Evolutionary conservation across 306 rosid genomes (phyloP), one percentile per base, ranked within the genome.

Genomic region (Sophora flavescens): DNA sequence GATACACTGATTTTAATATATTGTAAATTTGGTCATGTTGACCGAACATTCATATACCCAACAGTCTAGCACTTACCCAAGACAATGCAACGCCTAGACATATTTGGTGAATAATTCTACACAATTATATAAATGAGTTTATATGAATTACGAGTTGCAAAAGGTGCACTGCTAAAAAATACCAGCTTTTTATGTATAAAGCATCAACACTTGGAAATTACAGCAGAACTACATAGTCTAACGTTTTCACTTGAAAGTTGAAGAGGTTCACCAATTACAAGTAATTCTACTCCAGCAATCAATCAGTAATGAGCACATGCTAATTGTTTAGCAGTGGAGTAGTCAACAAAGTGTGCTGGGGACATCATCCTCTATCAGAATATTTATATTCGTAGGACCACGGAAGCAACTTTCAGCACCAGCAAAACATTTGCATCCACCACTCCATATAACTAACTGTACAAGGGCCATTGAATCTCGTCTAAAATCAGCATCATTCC

Each of bases 341-440:
- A 74, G 67, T 57, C 18, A 61, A 13, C 4, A 15, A 44, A 62
- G 52, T 26, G 35, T 61, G 15, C 2, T 28, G 6, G 9, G 17
- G 10, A 47, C 32, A 41, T 41, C 67, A 68, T 53, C 67, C 47
- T 22, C 59, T 71, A 16, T 26, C 6, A 15, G 28, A 53, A 42
- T 51, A 36, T 11, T 58, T 80, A 48, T 54, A 76, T 48, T 71
- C 52, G 7, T 16, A 68, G 76, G 52, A 74, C 53, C 71, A 13
- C 77, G 6, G 39, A 6, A 44, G 16, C 51, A 52, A 53, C 67
- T 39, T 32, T 48, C 82, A 57, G 61, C 30, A 64, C 8, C 54
- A 63, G 61, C 57, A 8, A 50, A 30, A 32, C 17, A 56, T 57
- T 57, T 36, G 66, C 66, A 59, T 54, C 58, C 51, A 56, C 57